Evolutionary conservation across 2,329 filamentous ascomycete genomes (phyloP), one percentile per base, ranked within the genome.

Genomic region (Podosphaera xanthii): DNA sequence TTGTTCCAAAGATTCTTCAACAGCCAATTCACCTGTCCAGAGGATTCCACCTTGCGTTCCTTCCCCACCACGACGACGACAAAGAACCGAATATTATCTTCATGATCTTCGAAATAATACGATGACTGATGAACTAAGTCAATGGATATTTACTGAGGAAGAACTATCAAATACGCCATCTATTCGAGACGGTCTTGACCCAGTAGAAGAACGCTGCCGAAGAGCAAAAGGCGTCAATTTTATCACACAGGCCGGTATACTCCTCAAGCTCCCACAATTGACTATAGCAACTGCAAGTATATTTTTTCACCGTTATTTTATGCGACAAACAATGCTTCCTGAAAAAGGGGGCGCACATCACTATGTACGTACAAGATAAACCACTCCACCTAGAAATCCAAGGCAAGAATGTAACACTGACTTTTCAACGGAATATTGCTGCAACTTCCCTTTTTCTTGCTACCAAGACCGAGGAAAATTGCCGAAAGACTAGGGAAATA

Each of bases 381-480:
- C 61, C 61, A 42, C 3, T 22, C 48, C 54, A 58, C 50, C 8
- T 60, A 34, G 57, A 57, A 44, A 10, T 36, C 34, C 48, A 60
- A 38, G 54, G 61, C 22, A 50, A 48, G 35, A 58, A 36, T 59
- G 59, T 62, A 52, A 64, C 36, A 35, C 49, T 56, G 59, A 54
- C 57, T 49, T 56, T 57, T 33, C 60, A 63, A 63, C 67, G 85
- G 82, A 84, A 84, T 66, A 87, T 94, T 61, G 92, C 90, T 9
- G 92, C 90, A 0, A 95, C 90, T 0, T 81, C 89, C 1, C 77
- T 98, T 1, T 98, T 97, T 66, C 78, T 98, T 8, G 91, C 92
- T 7, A 96, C 94, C 65, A 98, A 98, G 71, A 91, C 94, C 30
- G 91, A 98, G 69, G 92, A 98, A 70, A 95, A 94, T 69, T 94